Percentiles rank a stretch among this genome's conserved stretches.
Conservation (phyloP, 225 moss, liverwort and hornwort genomes). For the Pleurozium schreberi region DNA sequence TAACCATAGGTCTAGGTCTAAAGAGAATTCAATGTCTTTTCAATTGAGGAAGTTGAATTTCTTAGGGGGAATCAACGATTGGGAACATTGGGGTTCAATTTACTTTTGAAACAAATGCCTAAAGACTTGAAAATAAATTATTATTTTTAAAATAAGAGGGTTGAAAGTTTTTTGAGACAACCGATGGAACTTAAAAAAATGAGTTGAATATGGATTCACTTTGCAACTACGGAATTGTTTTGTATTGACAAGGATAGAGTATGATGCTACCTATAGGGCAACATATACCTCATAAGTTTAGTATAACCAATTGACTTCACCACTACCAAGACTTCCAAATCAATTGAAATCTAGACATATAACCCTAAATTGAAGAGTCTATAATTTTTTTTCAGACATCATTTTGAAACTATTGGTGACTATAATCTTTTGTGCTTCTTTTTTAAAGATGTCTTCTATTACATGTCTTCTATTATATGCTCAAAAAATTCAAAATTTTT, state of each 20-base stretch:
- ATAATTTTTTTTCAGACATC: background rate
- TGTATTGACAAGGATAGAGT: background rate
- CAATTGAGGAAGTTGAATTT: too few relatives aligned
- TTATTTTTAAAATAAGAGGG: background rate
- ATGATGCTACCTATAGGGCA: background rate
- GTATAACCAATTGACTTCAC: background rate
- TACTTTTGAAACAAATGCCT: background rate
- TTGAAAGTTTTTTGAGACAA: background rate
- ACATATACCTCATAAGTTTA: background rate
- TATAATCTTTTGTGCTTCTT: background rate
- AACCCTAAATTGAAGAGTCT: rapidly evolving
- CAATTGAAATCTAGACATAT: background rate
- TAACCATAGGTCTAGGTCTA: background rate
- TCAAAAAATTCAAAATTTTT: background rate
- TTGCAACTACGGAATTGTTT: background rate
- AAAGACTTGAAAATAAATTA: background rate
- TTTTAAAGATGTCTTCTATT: background rate
- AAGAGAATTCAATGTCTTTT: too few relatives aligned
- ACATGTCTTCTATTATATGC: background rate
- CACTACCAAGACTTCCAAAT: background rate
- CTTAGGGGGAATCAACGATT: background rate
- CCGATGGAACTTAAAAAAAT: background rate
- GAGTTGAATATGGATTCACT: background rate
- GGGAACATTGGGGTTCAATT: background rate
- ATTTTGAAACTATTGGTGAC: background rate